Evolutionary conservation across 805 yeast genomes (phyloP).

Genomic region (Pichia eremophila): DNA sequence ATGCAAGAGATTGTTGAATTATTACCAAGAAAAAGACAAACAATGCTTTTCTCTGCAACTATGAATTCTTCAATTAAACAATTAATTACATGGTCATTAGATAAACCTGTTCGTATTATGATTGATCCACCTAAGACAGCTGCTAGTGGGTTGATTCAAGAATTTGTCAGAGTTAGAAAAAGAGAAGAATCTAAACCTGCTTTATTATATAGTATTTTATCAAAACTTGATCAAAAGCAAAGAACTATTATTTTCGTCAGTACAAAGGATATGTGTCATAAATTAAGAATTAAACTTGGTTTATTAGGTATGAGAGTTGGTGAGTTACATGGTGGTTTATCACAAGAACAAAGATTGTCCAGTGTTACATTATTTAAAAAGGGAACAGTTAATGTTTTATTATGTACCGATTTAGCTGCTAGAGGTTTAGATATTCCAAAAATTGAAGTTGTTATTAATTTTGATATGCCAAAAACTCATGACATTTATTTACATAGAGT

Average conservation of each 20-base stretch:
- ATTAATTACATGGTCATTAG: constrained; percentile 77
- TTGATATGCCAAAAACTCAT: constrained; percentile 88
- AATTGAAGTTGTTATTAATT: constrained; percentile 89
- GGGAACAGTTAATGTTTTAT: constrained; percentile 72
- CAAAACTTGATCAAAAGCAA: constrained; percentile 52
- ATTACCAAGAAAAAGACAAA: constrained; percentile 87
- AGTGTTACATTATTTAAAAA: constrained; percentile 77
- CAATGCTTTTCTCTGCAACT: constrained; percentile 91
- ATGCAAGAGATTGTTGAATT: constrained; percentile 80
- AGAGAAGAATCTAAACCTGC: constrained; percentile 82
- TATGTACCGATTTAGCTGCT: constrained; percentile 97
- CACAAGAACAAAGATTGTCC: constrained; percentile 87
- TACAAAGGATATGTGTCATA: constrained; percentile 85
- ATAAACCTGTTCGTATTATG: constrained; percentile 89
- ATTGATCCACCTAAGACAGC: constrained; percentile 94
- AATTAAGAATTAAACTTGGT: constrained; percentile 66
- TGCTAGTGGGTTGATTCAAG: constrained; percentile 83
- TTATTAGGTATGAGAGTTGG: constrained; percentile 67
- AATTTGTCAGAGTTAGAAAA: constrained; percentile 88
- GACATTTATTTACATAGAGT: constrained; percentile 94
- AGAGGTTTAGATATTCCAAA: constrained; percentile 99
- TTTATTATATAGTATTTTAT: constrained; percentile 60
- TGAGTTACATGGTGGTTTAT: constrained; percentile 74
- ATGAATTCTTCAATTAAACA: constrained; percentile 92
- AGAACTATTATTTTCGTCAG: constrained; percentile 87